A percentile compares a stretch with the other conserved stretches of the same genome.
Conservation (phyloP, 768 basidiomycete genomes). For the Pulveroboletus sp. region DNA sequence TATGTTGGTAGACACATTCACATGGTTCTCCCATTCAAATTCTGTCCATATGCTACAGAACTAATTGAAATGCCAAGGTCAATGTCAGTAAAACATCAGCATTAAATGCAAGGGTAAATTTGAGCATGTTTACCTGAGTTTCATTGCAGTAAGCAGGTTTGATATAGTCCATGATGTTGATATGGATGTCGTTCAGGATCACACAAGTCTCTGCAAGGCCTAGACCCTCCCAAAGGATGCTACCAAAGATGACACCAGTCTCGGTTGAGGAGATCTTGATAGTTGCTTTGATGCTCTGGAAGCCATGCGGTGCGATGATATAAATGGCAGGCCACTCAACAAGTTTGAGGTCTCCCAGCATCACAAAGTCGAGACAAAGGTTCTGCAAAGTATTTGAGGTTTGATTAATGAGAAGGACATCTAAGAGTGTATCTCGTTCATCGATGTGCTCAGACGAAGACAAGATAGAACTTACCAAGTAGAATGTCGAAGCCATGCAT, state of each 20-base stretch:
- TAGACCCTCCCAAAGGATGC: constrained; percentile 93
- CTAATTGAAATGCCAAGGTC: constrained; percentile 34
- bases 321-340: constrained; percentile 94
- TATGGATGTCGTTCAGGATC: constrained; percentile 94
- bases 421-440: constrained; percentile 34
- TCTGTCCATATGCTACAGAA: constrained; percentile 99
- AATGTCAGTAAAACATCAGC: constrained; percentile 1
- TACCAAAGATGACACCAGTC: constrained; percentile 97
- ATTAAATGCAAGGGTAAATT: not conserved
- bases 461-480: constrained; percentile 52
- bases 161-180: constrained; percentile 72
- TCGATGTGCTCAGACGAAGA: not conserved
- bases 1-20: constrained; percentile 85
- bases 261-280: constrained; percentile 98
- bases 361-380: constrained; percentile 95
- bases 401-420: constrained; percentile 96
- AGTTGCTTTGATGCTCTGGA: constrained; percentile 98
- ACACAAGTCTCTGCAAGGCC: constrained; percentile 88
- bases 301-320: constrained; percentile 92
- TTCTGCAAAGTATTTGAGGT: constrained; percentile 93
- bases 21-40: constrained; percentile 99
- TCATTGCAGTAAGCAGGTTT: constrained; percentile 87
- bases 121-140: constrained; percentile 59
- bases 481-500: constrained; percentile 97
- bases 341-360: constrained; percentile 93